phyloP scores from a whole-genome alignment of 805 yeast species.

The Yarrowia yakushimensis region DNA sequence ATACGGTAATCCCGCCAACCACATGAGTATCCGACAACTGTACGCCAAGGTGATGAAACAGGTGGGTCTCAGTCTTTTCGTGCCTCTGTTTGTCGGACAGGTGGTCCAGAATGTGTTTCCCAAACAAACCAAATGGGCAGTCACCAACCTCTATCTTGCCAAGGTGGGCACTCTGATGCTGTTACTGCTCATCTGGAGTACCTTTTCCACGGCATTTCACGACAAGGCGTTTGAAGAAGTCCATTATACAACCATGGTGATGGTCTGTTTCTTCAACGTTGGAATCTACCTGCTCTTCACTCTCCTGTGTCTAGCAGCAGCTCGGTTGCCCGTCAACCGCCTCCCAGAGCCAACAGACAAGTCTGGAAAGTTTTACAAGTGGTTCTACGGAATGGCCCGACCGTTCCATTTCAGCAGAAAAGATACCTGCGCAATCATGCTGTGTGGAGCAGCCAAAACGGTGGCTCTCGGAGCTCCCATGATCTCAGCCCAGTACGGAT shows the following conservation, averaged over 20 bases:
- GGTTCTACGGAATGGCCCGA: conserved; percentile 42
- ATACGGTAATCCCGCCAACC: conserved; percentile 74
- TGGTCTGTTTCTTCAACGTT: conserved; percentile 76
- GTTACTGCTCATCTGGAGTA: conserved; percentile 68
- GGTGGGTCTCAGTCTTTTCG: conserved; percentile 75
- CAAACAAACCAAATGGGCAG: conserved; percentile 56
- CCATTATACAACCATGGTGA: conserved; percentile 62
- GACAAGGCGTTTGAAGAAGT: conserved; percentile 74
- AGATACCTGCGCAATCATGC: conserved; percentile 75
- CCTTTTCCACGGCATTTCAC: conserved; percentile 83
- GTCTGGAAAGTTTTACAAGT: conserved; percentile 46
- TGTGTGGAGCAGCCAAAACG: conserved; percentile 91
- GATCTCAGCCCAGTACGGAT: conserved; percentile 75
- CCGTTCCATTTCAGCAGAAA: conserved; percentile 69
- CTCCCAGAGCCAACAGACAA: conserved; percentile 45
- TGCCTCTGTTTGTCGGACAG: conserved; percentile 85
- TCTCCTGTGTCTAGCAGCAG: conserved; percentile 51
- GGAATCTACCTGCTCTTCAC: conserved; percentile 80
- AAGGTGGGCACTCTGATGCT: conserved; percentile 81
- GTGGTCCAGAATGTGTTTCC: conserved; percentile 69
- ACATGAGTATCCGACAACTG: conserved; percentile 49
- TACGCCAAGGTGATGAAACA: conserved; percentile 82
- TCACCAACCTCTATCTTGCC: conserved; percentile 54
- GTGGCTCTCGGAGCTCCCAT: conserved; percentile 89
- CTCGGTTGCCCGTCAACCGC: conserved; percentile 41